phyloP scores from a whole-genome alignment of 2,329 filamentous ascomycete species.

The Alternaria viburni region DNA sequence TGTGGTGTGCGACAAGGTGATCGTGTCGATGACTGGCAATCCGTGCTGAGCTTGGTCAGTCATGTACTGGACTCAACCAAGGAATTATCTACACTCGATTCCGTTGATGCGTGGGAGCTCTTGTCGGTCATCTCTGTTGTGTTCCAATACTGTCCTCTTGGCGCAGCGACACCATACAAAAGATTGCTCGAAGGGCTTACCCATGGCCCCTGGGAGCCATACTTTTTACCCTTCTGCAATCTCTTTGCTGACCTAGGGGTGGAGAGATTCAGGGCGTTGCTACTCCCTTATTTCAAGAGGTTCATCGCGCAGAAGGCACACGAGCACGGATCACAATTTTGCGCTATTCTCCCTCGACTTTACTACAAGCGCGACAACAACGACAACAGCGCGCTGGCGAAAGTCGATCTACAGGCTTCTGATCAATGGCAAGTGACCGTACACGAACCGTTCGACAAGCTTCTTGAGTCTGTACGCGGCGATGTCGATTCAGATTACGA shows the following conservation, averaged over 20 bases:
- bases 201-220: conserved; percentile 68
- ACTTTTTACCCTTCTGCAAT: conserved; percentile 86
- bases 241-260: conserved; percentile 76
- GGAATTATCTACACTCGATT: conserved; percentile 45
- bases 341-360: conserved; percentile 38
- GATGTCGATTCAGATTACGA: conserved; percentile 16
- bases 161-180: conserved; percentile 75
- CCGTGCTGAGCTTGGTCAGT: conserved; percentile 59
- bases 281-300: conserved; percentile 82
- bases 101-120: conserved; percentile 39
- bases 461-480: conserved; percentile 38
- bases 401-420: conserved; percentile 28
- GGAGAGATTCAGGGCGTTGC: conserved; percentile 77
- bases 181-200: conserved; percentile 69
- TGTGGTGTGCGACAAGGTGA: conserved; percentile 82
- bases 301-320: conserved; percentile 66
- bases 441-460: conserved; percentile 69
- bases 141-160: conserved; percentile 78
- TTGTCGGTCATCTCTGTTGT: conserved; percentile 65
- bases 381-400: conserved; percentile 23
- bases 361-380: conserved; percentile 10
- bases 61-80: conserved; percentile 37
- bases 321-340: conserved; percentile 38
- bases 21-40: conserved; percentile 74
- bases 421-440: conserved; percentile 55